Evolutionary conservation across 305 asterid species (phyloP).

Genomic region (Striga hermonthica): DNA sequence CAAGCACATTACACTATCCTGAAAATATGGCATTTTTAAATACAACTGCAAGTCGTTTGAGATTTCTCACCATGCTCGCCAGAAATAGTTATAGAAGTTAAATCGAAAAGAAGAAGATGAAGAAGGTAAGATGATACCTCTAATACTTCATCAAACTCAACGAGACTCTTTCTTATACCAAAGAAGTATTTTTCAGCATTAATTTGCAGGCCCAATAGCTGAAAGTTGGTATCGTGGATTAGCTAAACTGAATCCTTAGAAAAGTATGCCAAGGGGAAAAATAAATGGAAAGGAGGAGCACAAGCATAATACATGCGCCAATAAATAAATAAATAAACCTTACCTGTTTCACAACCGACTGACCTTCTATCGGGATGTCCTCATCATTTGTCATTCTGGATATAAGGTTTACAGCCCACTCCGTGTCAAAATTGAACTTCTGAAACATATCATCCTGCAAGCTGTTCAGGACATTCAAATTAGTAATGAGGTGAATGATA

Average conservation of each 20-base stretch:
- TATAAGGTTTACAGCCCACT: conserved; percentile 94
- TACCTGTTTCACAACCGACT: conserved; percentile 85
- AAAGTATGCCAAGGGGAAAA: conserved; percentile 8
- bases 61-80: too few relatives aligned
- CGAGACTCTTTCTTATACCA: conserved; percentile 88
- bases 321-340: not conserved
- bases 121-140: conserved; percentile 59
- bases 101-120: conserved; percentile 4
- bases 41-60: too few relatives aligned
- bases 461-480: conserved; percentile 42
- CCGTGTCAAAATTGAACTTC: conserved; percentile 92
- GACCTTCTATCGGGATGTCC: conserved; percentile 90
- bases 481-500: conserved; percentile 26
- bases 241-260: conserved; percentile 22
- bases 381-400: conserved; percentile 87
- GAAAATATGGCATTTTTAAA: too few relatives aligned
- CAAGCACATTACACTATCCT: not conserved
- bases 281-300: conserved; percentile 21
- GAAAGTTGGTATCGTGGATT: conserved; percentile 35
- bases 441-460: conserved; percentile 98
- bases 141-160: conserved; percentile 97
- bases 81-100: not conserved
- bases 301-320: conserved; percentile 22
- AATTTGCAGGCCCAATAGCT: conserved; percentile 90
- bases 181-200: conserved; percentile 91